Base-by-base conservation (phyloP, 768 basidiomycete genomes). In the Lactifluus hygrophoroides region DNA sequence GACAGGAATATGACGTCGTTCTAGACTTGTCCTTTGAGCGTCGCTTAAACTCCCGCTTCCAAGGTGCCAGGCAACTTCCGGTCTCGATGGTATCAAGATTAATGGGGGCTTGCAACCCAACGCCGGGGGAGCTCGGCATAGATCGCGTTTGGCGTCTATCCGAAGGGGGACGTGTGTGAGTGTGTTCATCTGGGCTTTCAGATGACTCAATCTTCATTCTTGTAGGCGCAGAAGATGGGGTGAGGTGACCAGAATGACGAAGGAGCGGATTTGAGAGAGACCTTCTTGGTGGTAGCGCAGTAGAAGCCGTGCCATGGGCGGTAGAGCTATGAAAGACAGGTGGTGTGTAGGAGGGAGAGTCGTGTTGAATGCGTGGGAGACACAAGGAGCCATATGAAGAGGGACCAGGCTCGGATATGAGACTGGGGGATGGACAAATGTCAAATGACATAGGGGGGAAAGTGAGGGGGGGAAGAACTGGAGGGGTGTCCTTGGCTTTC, bases 401-500 rank as follows among this genome's bases (percentile, higher is more conserved):
- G n/a, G 72, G 62, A 1, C 67, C 69, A 19, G 69, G 61, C 13
- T 61, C 63, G 35, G 69, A 55, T 19, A 67, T 55, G 19, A 53
- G 40, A 27, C 71, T 64, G 25, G 74, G 71, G 32, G 75, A 70
- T 71, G 75, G 75, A 60, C 69, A 69, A 46, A 73, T 67, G 51
- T 70, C 72, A 61, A 86, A 74, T 56, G 76, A 75, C 37, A 84
- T 73, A 30, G 80, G 74, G 51, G 80, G 75, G 66, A 90, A 83
- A 32, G 77, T 72, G 58, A 88, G 74, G 61, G 86, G 85, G 58
- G 87, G 85, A 60, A 88, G 76, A 67, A 75, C 75, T 57, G 86
- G 83, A 46, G 84, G 80, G 34, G 67, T 58, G 64, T 74, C 71
- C 50, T 71, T 53, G 75, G 83, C 71, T 79, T 86, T 65, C 77